Conservation (phyloP, 768 basidiomycete species). For the Russula sp. region DNA sequence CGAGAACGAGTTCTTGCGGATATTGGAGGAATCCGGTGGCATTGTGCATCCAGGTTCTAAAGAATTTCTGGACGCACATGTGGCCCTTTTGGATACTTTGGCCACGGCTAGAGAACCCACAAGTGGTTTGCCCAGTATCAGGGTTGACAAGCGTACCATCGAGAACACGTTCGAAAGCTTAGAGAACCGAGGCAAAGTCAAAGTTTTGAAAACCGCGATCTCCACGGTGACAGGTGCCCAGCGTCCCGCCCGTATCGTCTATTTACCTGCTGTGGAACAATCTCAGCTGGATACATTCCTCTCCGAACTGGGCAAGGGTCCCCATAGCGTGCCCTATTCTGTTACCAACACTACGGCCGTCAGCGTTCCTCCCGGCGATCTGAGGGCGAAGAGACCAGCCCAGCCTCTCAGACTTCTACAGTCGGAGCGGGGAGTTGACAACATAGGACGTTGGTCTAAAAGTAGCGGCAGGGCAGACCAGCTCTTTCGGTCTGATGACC, state of each 20-base stretch:
- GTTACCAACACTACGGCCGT: slow-evolving; percentile 34
- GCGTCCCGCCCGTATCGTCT: slow-evolving; percentile 54
- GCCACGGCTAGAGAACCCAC: slow-evolving; percentile 55
- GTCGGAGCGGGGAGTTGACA: slow-evolving; percentile 37
- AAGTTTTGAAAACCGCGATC: slow-evolving; percentile 59
- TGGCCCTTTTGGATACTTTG: slow-evolving; percentile 51
- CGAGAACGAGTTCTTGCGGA: slow-evolving; percentile 69
- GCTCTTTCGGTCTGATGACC: slow-evolving; percentile 46
- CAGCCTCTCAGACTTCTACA: slow-evolving; percentile 37
- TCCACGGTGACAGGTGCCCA: slow-evolving; percentile 50
- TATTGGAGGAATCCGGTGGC: slow-evolving; percentile 60
- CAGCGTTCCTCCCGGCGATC: background rate
- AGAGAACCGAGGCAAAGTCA: slow-evolving; percentile 60
- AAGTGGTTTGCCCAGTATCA: slow-evolving; percentile 60
- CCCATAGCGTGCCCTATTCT: slow-evolving; percentile 31
- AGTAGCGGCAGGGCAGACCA: slow-evolving; percentile 42
- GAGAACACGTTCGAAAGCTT: slow-evolving; percentile 50
- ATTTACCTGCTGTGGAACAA: slow-evolving; percentile 52
- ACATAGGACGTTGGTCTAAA: slow-evolving; percentile 39
- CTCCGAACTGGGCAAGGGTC: slow-evolving; percentile 34
- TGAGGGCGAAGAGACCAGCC: slow-evolving; percentile 7
- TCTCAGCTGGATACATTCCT: slow-evolving; percentile 54
- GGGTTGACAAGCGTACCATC: slow-evolving; percentile 68
- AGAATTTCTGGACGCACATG: slow-evolving; percentile 63
- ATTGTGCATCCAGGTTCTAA: slow-evolving; percentile 58